Base-by-base conservation (phyloP, 2,329 filamentous ascomycete genomes). In the Ophiostoma fasciatum region DNA sequence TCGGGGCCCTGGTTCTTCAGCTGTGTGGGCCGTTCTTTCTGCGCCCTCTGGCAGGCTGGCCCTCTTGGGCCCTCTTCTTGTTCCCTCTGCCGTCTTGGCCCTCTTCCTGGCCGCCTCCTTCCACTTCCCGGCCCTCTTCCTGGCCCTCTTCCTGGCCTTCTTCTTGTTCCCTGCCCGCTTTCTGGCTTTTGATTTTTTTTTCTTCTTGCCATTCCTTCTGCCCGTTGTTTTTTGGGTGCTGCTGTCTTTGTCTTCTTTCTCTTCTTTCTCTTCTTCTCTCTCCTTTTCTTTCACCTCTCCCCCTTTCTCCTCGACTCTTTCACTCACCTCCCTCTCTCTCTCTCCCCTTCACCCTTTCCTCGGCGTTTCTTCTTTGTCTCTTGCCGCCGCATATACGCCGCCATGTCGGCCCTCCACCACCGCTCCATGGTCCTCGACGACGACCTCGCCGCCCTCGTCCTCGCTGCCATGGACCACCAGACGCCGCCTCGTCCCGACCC, bases 321-420 rank as follows among this genome's bases (percentile, higher is more conserved):
- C n/a, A n/a, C n/a, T n/a, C n/a, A n/a, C n/a, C 32, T 23, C 13
- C 18, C n/a, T 12, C 5, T 5, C 18, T 27, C 14, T 31, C 32
- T 27, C 18, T 27, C 19, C 28, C 26, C 23, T n/a, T 13, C 10
- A 20, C 20, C 30, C 12, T 11, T 10, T n/a, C n/a, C 8, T 13
- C 23, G 13, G 13, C 20, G 6, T 5, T 22, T 31, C 22, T 30
- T 18, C 21, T 15, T 25, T 21, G 18, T n/a, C 20, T 31, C 17
- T 13, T 20, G 23, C 11, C 26, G 17, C 25, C 21, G 11, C 23
- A 22, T 7, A 22, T 10, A 20, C 14, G 14, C 25, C 34, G 30
- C 32, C 33, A 44, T 39, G 42, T 40, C 42, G n/a, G 29, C 27
- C 7, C 28, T 33, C 23, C 40, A 13, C 12, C 26, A 28, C 26